A percentile compares a stretch with the other conserved stretches of the same genome.
Conservation (phyloP, 768 basidiomycete genomes). For the Leccinum uliginosum region DNA sequence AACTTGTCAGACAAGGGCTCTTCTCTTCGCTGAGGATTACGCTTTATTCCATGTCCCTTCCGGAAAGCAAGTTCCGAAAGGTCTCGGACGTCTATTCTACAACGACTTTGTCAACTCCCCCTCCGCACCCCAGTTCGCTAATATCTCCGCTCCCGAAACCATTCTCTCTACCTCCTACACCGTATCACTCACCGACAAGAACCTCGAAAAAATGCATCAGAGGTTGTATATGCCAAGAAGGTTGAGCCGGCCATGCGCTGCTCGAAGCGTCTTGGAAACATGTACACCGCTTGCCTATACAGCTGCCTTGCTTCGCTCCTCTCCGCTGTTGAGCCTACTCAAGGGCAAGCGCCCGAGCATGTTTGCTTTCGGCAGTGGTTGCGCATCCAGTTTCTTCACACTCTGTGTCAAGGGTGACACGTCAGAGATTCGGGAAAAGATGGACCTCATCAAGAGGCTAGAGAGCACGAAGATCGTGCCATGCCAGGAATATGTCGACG, state of each 20-base stretch:
- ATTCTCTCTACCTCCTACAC: conserved; percentile 63
- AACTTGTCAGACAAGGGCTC: conserved; percentile 40
- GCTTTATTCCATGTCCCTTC: conserved; percentile 96
- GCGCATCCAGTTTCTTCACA: conserved; percentile 92
- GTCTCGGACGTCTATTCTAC: conserved; percentile 85
- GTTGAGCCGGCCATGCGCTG: conserved; percentile 82
- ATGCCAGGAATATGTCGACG: conserved; percentile 90
- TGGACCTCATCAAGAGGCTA: conserved; percentile 77
- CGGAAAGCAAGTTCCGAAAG: conserved; percentile 98
- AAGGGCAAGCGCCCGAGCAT: conserved; percentile 82
- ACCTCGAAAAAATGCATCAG: conserved; percentile 88
- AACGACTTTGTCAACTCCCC: conserved; percentile 90
- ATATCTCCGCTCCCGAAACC: conserved; percentile 68
- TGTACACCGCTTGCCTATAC: conserved; percentile 97
- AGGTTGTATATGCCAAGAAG: conserved; percentile 66
- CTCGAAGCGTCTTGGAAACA: conserved; percentile 92
- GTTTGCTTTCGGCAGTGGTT: conserved; percentile 96
- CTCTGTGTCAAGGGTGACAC: conserved; percentile 87
- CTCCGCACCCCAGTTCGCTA: conserved; percentile 59
- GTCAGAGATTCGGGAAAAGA: conserved; percentile 69
- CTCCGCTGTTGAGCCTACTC: conserved; percentile 60
- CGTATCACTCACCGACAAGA: conserved; percentile 87
- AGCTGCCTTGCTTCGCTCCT: conserved; percentile 89
- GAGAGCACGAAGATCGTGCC: conserved; percentile 86
- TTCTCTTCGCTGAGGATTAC: conserved; percentile 82